Evolutionary conservation across 768 basidiomycete genomes (phyloP), one percentile per base, ranked within the genome.

Genomic region (Wakefieldia striispora): DNA sequence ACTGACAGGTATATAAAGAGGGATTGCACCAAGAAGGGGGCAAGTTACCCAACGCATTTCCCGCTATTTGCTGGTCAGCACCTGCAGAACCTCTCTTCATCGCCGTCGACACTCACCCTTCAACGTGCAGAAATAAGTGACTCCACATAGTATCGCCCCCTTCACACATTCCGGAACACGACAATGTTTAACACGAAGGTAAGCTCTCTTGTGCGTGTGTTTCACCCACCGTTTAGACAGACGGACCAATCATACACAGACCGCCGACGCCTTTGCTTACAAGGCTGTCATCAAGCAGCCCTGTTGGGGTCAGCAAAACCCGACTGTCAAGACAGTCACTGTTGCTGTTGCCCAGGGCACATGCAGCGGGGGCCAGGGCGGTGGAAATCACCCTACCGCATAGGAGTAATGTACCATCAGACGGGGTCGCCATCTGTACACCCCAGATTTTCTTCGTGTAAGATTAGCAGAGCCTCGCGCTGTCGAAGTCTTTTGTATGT

Each of bases 1-100:
- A 34, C 14, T 1, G 19, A 62, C 26, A 26, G 29, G 29, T 13
- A 13, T 29, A 63, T 63, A 63, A 65, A 59, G 37, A 20, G 27
- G 14, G 12, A 0, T 2, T 2, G 19, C 16, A 1, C 42, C 17
- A 26, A 19, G n/a, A 10, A 16, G 21, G 47, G 27, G 27, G 20
- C 41, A 36, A 51, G 16, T 20, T 47, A 27, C 45, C 24, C 29
- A 43, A 49, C 40, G 21, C 24, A 36, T 33, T 49, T n/a, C 37
- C 33, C 14, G n/a, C 19, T 27, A 26, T 50, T 2, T 47, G n/a
- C 40, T 26, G 40, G 56, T 62, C 36, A 59, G 63, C 21, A 38
- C 3, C 42, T 29, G 24, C 12, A 20, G 35, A 31, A 26, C 21
- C 24, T 16, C 45, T 37, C 23, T 16, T 40, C 10, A 5, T 21